Evolutionary conservation across 306 rosid species (phyloP).

Genomic region (Acacia acuminata): DNA sequence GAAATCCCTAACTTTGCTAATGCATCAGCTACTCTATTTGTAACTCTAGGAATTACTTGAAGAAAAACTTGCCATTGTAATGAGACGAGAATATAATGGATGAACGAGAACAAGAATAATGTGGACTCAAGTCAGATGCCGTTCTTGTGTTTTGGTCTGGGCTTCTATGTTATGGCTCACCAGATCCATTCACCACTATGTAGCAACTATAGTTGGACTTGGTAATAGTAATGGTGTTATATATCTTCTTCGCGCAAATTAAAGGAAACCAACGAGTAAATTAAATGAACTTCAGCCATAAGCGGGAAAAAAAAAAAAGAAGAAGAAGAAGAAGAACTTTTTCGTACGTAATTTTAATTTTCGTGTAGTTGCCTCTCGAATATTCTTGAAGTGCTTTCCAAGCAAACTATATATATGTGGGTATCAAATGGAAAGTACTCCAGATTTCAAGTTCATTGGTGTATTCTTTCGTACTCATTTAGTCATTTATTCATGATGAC

Average conservation of each 20-base stretch:
- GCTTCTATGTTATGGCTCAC: background rate
- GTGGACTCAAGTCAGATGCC: background rate
- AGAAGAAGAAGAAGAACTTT: background rate
- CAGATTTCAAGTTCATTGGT: background rate
- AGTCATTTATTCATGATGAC: background rate
- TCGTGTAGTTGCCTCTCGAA: background rate
- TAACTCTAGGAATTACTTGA: too few relatives aligned
- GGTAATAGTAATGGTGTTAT: background rate
- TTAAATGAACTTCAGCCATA: background rate
- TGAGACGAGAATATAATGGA: too few relatives aligned
- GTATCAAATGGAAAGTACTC: background rate
- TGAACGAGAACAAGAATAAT: background rate
- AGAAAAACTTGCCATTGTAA: too few relatives aligned
- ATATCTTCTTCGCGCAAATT: background rate
- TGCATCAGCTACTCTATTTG: too few relatives aligned
- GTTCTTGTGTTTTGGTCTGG: background rate
- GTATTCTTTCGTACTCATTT: background rate
- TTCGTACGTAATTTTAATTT: background rate
- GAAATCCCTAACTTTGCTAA: too few relatives aligned
- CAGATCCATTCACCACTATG: background rate
- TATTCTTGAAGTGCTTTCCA: constrained; percentile 15
- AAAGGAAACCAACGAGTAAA: background rate
- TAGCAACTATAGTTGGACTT: background rate
- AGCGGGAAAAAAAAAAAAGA: background rate
- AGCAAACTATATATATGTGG: background rate